These are phyloP conservation scores for Calonectria fujianensis DNA, from an alignment of 2,329 filamentous ascomycete species.

Conservation along the genomic window DNA sequence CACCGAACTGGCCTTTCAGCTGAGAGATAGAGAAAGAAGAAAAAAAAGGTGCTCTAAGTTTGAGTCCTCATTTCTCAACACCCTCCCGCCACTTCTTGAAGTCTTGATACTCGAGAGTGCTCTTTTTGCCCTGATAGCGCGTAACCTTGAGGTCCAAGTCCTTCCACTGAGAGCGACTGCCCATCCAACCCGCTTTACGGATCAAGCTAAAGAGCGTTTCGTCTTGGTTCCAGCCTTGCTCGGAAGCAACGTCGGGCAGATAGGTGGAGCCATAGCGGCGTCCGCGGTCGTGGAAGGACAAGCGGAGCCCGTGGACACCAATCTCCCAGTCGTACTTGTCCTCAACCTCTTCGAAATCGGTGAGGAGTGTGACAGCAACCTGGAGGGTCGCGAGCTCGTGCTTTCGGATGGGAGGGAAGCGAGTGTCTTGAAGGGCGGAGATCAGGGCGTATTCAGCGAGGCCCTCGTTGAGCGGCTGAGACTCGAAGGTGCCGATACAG, in stretches of 20 bases:
- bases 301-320: conserved; percentile 89
- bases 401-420: conserved; percentile 74
- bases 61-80: conserved; percentile 65
- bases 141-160: conserved; percentile 87
- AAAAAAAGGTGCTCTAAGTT: conserved; percentile 8
- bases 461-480: conserved; percentile 82
- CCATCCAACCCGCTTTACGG: conserved; percentile 95
- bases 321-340: conserved; percentile 90
- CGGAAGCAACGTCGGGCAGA: conserved; percentile 90
- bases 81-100: conserved; percentile 89
- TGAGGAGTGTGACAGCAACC: conserved; percentile 87
- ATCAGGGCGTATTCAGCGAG: conserved; percentile 88
- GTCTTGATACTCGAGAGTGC: conserved; percentile 80
- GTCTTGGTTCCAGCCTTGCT: conserved; percentile 97
- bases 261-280: conserved; percentile 90
- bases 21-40: background rate
- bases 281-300: conserved; percentile 85
- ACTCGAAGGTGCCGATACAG: conserved; percentile 96
- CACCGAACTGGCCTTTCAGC: conserved; percentile 14
- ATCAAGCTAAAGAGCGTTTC: conserved; percentile 93
- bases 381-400: conserved; percentile 75
- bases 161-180: conserved; percentile 86
- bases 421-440: conserved; percentile 80
- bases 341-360: conserved; percentile 85
- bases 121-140: conserved; percentile 90